phyloP scores from a whole-genome alignment of 768 basidiomycete species.

The Xanthoconium purpureum region DNA sequence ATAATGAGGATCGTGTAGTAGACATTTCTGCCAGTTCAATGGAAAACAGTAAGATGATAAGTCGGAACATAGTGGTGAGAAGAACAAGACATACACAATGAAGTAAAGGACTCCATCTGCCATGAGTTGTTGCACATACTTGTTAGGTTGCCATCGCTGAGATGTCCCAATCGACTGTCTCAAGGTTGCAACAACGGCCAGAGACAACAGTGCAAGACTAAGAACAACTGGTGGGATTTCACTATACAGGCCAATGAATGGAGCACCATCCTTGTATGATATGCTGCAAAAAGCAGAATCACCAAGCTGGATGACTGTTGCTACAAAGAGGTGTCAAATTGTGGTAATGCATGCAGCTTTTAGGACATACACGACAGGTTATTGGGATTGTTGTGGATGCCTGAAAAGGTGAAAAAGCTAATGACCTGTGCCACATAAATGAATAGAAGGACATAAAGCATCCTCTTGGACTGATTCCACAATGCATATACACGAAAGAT shows the following conservation, averaged over 20 bases:
- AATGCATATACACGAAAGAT: neutral
- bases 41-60: too few species aligned
- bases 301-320: neutral
- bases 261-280: neutral
- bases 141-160: neutral
- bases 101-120: neutral
- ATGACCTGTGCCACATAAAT: neutral
- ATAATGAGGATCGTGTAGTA: too few species aligned
- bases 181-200: neutral
- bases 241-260: neutral
- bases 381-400: neutral
- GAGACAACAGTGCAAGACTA: neutral
- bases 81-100: neutral
- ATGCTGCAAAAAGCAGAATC: neutral
- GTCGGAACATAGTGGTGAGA: neutral
- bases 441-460: neutral
- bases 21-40: too few species aligned
- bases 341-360: neutral
- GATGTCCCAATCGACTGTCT: neutral
- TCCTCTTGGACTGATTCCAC: neutral
- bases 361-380: neutral
- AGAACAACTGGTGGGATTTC: neutral
- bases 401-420: neutral
- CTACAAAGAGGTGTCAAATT: neutral
- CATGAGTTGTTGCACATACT: neutral